Base-by-base conservation (phyloP, 2,329 filamentous ascomycete species). In the Xylaria multiplex region DNA sequence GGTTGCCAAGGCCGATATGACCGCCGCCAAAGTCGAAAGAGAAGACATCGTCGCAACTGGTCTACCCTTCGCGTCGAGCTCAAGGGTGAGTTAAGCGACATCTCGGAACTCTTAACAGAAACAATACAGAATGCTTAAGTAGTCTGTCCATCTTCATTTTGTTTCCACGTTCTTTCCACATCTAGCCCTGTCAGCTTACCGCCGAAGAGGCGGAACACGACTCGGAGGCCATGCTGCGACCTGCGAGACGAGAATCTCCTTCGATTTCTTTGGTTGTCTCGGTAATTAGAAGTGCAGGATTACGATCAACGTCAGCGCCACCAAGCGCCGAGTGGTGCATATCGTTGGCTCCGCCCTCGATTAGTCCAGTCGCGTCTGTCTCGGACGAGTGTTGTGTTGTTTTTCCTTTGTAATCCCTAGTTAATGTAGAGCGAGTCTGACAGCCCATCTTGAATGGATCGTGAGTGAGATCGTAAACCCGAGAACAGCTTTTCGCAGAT, bases 31-130 rank as follows among this genome's bases (percentile, higher is more conserved):
- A 2, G n/a, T 53, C 11, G 48, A 46, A 45, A 54, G 30, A 16
- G 59, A 59, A 54, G 42, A n/a, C 53, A 66, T 65, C 22, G 14
- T 62, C 19, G n/a, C 32, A 19, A 62, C 27, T 11, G 2, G 3
- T 42, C 46, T 40, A 46, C 42, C 50, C 27, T 27, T 27, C 27
- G 27, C 27, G 57, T 45, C 24, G 6, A 46, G n/a, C 43, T 56
- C n/a, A 11, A 35, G 19, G 6, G 27, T 16, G 5, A 50, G 14
- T 45, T 50, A 40, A 11, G 27, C 13, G 14, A 19, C 60, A 14
- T 48, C 37, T 14, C 16, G 2, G 19, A 58, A 30, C 6, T 9
- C 37, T 37, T 27, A 35, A 24, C n/a, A n/a, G 24, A 14, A 2
- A 19, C 37, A 24, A 3, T 19, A 19, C 27, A 3, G 7, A 4